phyloP scores from a whole-genome alignment of 495 filamentous ascomycete genomes.

The Oleoguttula mirabilis region DNA sequence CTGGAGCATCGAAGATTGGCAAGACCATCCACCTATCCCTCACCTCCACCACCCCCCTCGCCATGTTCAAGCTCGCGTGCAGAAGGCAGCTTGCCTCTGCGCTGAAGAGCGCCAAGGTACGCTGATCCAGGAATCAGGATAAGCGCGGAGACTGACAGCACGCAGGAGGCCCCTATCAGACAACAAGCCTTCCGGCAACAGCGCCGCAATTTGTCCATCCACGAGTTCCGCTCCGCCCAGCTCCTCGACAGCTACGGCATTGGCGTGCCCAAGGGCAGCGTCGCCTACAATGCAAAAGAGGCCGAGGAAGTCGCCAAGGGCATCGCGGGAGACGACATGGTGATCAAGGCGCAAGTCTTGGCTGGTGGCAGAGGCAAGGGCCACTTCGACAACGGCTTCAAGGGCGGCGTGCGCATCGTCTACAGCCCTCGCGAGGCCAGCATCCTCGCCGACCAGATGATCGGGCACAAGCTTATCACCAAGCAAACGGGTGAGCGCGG shows the following conservation, averaged over 20 bases:
- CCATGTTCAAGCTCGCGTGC: conserved; percentile 65
- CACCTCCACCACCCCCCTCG: conserved; percentile 1
- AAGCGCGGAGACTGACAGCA: too few species aligned
- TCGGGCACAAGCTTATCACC: conserved; percentile 97
- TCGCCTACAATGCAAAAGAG: conserved; percentile 71
- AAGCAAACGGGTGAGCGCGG: conserved; percentile 93
- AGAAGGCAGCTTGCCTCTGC: conserved; percentile 55
- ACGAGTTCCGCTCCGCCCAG: conserved; percentile 90
- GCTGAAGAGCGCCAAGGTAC: conserved; percentile 52
- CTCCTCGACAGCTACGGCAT: conserved; percentile 83
- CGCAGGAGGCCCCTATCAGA: too few species aligned
- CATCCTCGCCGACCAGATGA: conserved; percentile 98
- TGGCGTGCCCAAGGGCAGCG: conserved; percentile 76
- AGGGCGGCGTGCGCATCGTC: conserved; percentile 95
- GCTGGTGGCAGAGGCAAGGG: conserved; percentile 97
- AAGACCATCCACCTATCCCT: too few species aligned
- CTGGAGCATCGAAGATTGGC: too few species aligned
- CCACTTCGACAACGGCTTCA: conserved; percentile 92
- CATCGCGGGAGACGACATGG: conserved; percentile 88
- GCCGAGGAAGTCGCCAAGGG: conserved; percentile 82
- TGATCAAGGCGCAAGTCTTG: conserved; percentile 98
- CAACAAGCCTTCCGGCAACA: conserved; percentile 42
- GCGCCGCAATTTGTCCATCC: conserved; percentile 81
- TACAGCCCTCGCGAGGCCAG: conserved; percentile 87
- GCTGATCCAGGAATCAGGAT: conserved; percentile 19